These are phyloP conservation scores for Hypoxylon sp. DNA, from an alignment of 2,329 filamentous ascomycete species.

Conservation along the genomic window DNA sequence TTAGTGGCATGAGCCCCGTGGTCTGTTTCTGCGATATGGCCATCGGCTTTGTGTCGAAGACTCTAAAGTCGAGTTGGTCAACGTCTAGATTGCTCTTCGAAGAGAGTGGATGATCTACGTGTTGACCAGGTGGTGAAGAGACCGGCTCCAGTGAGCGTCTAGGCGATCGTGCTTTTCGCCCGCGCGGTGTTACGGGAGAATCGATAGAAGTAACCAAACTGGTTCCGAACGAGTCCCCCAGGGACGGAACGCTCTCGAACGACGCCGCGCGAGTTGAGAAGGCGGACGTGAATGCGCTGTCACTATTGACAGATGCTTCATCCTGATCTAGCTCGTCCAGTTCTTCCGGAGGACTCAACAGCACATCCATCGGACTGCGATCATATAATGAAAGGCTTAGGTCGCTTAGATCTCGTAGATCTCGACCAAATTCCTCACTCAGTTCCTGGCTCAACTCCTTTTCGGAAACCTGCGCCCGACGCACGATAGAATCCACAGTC, in stretches of 20 bases:
- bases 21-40: constrained; percentile 49
- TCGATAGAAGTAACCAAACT: constrained; percentile 62
- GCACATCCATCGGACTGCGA: constrained; percentile 67
- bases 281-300: constrained; percentile 64
- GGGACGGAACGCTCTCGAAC: constrained; percentile 70
- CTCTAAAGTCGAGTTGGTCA: constrained; percentile 63
- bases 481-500: constrained; percentile 68
- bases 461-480: constrained; percentile 65
- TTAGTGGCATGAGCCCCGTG: constrained; percentile 58
- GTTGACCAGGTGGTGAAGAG: constrained; percentile 64
- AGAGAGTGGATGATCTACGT: constrained; percentile 62
- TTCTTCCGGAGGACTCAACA: constrained; percentile 70
- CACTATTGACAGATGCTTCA: constrained; percentile 58
- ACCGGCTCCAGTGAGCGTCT: constrained; percentile 67
- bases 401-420: constrained; percentile 37
- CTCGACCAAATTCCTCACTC: constrained; percentile 37
- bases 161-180: constrained; percentile 57
- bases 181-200: constrained; percentile 60
- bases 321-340: constrained; percentile 67
- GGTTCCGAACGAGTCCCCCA: constrained; percentile 66
- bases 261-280: constrained; percentile 68
- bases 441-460: constrained; percentile 65
- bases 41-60: constrained; percentile 55
- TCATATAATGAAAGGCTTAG: constrained; percentile 58
- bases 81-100: constrained; percentile 50